Base-by-base conservation (phyloP, 177 flowering plant species). In the Telopea speciosissima region DNA sequence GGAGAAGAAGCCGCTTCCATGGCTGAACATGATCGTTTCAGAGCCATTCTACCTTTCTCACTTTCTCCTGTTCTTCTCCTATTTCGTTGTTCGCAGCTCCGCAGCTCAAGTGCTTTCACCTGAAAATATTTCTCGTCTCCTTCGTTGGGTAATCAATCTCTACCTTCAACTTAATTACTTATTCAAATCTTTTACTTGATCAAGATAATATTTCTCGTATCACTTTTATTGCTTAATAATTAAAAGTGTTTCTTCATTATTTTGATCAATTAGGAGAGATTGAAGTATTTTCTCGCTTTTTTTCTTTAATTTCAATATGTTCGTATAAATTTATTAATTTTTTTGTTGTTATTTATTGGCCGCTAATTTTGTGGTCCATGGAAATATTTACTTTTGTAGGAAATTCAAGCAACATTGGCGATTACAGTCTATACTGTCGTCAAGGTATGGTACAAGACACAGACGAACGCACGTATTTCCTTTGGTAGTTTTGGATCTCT, bases 1-100 rank as follows among this genome's bases (percentile, higher is more conserved):
- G 79, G 76, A 73, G 78, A 73, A 24, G 36, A 68, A 68, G 62
- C 77, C 72, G 5, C 65, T 82, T 24, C 74, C 74, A 73, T 85
- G 86, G 85, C 69, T 87, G 81, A 89, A 85, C 73, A 70, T 66
- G 28, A 33, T 86, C 77, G 82, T 87, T 1, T 80, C 97, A n/a
- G 93, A 92, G 75, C 91, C 97, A 0, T 89, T 83, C 72, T 95
- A 86, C 70, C 75, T 89, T 67, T 76, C 72, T 70, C 97, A 95
- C 68, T 84, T 87, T 79, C 79, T 90, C 22, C 67, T 76, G 22
- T 90, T 95, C 84, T 91, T 95, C 88, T 90, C 99, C 24, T 92
- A 90, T 81, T 62, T 89, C 33, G 77, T 84, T 8, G 61, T 91
- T 65, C 95, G 94, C 24, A 73, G 68, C 74, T 86, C 97, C 66